A percentile compares a stretch with the other conserved stretches of the same genome.
These are phyloP conservation scores for Puccinia novopanici DNA, from an alignment of 1,284 basidiomycete genomes.

Conservation along the genomic window DNA sequence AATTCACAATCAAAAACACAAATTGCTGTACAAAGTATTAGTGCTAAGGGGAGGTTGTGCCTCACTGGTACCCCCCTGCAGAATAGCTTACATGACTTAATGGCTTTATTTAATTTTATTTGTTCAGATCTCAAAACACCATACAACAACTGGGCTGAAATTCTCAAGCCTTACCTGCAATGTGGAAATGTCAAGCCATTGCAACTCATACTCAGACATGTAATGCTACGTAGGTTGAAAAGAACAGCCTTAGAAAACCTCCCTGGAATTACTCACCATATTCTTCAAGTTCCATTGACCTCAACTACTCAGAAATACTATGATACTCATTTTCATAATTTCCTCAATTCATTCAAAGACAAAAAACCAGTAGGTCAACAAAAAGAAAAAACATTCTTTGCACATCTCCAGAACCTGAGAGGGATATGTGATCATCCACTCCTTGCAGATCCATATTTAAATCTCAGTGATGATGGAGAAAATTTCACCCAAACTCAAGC, in stretches of 20 bases:
- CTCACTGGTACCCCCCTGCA: constrained; percentile 97
- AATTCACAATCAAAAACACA: constrained; percentile 90
- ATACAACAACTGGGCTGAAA: neutral
- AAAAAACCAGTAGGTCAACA: neutral
- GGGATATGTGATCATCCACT: constrained; percentile 6
- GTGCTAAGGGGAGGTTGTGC: constrained; percentile 87
- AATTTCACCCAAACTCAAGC: neutral
- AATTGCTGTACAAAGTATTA: constrained; percentile 88
- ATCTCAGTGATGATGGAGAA: neutral
- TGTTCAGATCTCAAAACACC: constrained; percentile 67
- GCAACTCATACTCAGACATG: constrained; percentile 5
- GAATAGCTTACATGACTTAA: constrained; percentile 97
- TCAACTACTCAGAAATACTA: constrained; percentile 1
- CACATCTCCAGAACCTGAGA: constrained; percentile 1
- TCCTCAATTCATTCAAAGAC: neutral
- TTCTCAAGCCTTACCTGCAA: neutral
- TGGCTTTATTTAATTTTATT: constrained; percentile 92
- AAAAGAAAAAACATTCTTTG: constrained; percentile 12
- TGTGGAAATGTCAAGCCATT: neutral
- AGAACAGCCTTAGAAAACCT: neutral
- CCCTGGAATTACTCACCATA: neutral
- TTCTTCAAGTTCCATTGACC: neutral
- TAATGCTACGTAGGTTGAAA: neutral
- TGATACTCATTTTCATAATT: neutral
- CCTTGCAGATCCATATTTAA: too few relatives aligned